Base-by-base conservation (phyloP, 306 rosid genomes). In the Vicia faba region DNA sequence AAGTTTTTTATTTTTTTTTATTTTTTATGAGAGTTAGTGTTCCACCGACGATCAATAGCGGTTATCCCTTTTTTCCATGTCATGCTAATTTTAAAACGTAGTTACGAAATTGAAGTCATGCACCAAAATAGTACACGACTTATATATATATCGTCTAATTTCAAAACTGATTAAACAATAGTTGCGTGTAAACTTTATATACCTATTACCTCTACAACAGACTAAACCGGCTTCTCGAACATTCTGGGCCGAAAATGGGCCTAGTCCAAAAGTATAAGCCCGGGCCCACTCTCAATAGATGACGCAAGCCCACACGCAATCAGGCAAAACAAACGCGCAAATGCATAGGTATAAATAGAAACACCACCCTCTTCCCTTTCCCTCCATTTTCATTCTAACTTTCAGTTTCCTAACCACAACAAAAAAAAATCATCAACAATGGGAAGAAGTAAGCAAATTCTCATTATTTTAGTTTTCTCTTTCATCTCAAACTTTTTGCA, bases 401-500 rank as follows among this genome's bases (percentile, higher is more conserved):
- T 20, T 61, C 31, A 5, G 9, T 5, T 38, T 39, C 29, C 9
- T 33, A 33, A 7, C 4, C 49, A 40, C 51, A 62, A 4, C 13
- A 5, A n/a, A n/a, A 44, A 29, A 25, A 25, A 7, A 1, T 33
- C 38, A 33, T 13, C 58, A 26, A 48, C 33, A 11, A 66, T 66
- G 70, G 70, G 70, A 48, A 66, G 70, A 48, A 66, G 70, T 66
- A 66, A 66, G 59, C 56, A 11, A 19, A 0, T 25, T 44, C 56
- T n/a, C 14, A 41, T 14, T 63, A 43, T 14, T 63, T 5, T 7
- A 20, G 1, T 65, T 18, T 11, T 8, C n/a, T n/a, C n/a, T n/a
- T 20, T 11, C 5, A 7, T 40, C 69, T 45, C 23, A 11, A 16
- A 15, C 6, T 35, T 39, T 19, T 10, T 14, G 0, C 7, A 31